A percentile compares a stretch with the other conserved stretches of the same genome.
Conservation (phyloP, 768 basidiomycete species). For the Coprinopsis cinerea region DNA sequence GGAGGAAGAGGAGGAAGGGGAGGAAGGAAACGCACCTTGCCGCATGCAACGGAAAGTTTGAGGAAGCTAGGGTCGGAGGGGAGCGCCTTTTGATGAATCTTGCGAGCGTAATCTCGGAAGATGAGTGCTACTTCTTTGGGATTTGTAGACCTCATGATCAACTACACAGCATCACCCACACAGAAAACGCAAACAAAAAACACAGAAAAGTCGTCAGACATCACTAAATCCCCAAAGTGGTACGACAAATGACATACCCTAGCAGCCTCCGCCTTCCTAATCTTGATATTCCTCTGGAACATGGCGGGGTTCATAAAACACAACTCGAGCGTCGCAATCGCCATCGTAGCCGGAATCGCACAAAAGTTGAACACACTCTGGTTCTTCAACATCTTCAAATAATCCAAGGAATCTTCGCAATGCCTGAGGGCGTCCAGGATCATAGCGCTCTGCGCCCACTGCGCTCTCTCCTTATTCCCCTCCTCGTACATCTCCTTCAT, state of each 20-base stretch:
- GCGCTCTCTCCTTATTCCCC: slow-evolving; percentile 55
- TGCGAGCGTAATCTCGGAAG: slow-evolving; percentile 76
- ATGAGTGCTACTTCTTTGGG: slow-evolving; percentile 85
- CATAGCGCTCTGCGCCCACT: slow-evolving; percentile 86
- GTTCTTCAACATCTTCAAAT: slow-evolving; percentile 78
- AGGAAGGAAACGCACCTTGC: slow-evolving; percentile 41
- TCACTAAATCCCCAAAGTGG: background rate
- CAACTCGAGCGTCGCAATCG: slow-evolving; percentile 85
- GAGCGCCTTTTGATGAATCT: slow-evolving; percentile 74
- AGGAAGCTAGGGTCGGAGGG: slow-evolving; percentile 87
- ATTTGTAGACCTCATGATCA: slow-evolving; percentile 91
- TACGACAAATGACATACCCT: slow-evolving; percentile 39
- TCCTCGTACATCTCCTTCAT: slow-evolving; percentile 62
- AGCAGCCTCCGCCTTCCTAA: slow-evolving; percentile 88
- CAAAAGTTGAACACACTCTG: slow-evolving; percentile 96
- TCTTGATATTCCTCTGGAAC: slow-evolving; percentile 88
- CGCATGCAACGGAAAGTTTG: slow-evolving; percentile 74
- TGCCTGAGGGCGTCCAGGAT: slow-evolving; percentile 83
- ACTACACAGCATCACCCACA: slow-evolving; percentile 41
- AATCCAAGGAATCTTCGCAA: slow-evolving; percentile 81
- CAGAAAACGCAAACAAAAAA: background rate
- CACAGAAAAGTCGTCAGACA: background rate
- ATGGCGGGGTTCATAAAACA: slow-evolving; percentile 92
- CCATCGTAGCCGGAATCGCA: slow-evolving; percentile 92
- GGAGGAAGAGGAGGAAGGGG: background rate